Evolutionary conservation across 1,284 basidiomycete species (phyloP).

Genomic region (Entoloma clypeatum): DNA sequence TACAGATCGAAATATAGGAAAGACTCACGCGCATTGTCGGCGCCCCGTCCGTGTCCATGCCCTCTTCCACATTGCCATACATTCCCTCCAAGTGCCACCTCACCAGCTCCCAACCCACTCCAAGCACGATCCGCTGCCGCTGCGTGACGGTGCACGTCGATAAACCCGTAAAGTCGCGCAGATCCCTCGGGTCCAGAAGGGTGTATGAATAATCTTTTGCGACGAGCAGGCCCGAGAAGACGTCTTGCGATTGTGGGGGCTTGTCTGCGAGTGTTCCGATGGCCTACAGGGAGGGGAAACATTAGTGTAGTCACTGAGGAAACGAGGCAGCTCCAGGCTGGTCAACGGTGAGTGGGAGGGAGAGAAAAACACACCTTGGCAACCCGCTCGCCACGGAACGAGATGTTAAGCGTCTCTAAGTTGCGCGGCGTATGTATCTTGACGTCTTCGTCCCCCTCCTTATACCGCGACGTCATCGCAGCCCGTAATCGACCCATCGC

Average conservation of each 20-base stretch:
- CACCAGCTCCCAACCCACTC: slow-evolving; percentile 89
- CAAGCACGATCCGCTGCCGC: slow-evolving; percentile 78
- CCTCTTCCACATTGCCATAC: slow-evolving; percentile 91
- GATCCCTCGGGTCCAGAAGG: slow-evolving; percentile 88
- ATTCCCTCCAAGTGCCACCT: slow-evolving; percentile 97
- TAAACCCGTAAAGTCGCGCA: slow-evolving; percentile 94
- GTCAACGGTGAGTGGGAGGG: no score
- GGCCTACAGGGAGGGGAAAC: slow-evolving; percentile 48
- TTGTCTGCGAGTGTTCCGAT: slow-evolving; percentile 88
- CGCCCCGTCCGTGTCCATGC: slow-evolving; percentile 73
- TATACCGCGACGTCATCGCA: slow-evolving; percentile 87
- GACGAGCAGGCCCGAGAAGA: slow-evolving; percentile 83
- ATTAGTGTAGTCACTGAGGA: no score
- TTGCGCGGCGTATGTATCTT: slow-evolving; percentile 97
- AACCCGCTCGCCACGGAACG: slow-evolving; percentile 90
- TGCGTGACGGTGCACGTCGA: slow-evolving; percentile 92
- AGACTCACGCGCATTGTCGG: slow-evolving; percentile 73
- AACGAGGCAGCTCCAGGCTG: background rate
- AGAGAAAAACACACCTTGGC: slow-evolving; percentile 67
- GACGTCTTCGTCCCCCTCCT: slow-evolving; percentile 90
- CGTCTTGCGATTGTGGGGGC: slow-evolving; percentile 65
- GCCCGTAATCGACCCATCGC: slow-evolving; percentile 91
- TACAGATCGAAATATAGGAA: no score
- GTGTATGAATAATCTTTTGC: slow-evolving; percentile 99
- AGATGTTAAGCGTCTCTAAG: slow-evolving; percentile 84